Evolutionary conservation across 2,329 filamentous ascomycete species (phyloP).

Genomic region (Cercospora sp.): DNA sequence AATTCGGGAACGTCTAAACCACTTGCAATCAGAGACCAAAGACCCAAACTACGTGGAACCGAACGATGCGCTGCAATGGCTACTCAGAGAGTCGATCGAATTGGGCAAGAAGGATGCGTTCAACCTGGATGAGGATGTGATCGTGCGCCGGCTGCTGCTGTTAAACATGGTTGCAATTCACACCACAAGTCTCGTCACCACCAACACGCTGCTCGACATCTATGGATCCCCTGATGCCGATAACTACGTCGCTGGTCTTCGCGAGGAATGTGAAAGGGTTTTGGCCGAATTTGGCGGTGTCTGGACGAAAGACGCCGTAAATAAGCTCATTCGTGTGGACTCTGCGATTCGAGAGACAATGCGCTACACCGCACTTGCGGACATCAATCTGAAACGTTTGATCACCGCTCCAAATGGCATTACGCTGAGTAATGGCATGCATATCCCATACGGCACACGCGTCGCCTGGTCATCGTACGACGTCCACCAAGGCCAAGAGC

Average conservation of each 20-base stretch:
- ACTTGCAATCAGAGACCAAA: conserved; percentile 13
- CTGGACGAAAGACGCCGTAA: conserved; percentile 31
- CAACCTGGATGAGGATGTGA: conserved; percentile 21
- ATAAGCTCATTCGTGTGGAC: conserved; percentile 29
- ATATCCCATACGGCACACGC: conserved; percentile 31
- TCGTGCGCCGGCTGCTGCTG: conserved; percentile 26
- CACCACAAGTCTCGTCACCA: conserved; percentile 29
- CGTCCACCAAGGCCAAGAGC: conserved; percentile 31
- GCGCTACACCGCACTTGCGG: conserved; percentile 23
- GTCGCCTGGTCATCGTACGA: conserved; percentile 25
- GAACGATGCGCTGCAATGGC: conserved; percentile 30
- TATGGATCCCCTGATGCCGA: conserved; percentile 23
- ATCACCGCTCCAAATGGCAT: conserved; percentile 31
- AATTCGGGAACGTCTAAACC: conserved; percentile 20
- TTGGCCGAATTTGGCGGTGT: conserved; percentile 21
- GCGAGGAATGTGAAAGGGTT: conserved; percentile 29
- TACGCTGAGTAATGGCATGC: conserved; percentile 27
- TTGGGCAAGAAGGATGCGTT: conserved; percentile 20
- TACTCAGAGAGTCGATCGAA: conserved; percentile 23
- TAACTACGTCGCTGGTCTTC: conserved; percentile 26
- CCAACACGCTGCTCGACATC: conserved; percentile 31
- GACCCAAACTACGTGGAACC: conserved; percentile 12
- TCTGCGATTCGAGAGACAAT: conserved; percentile 35
- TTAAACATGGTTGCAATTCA: conserved; percentile 35
- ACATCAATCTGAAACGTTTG: conserved; percentile 27